These are phyloP conservation scores for Paspalum vaginatum DNA, from an alignment of 176 grass and related monocot species.

Conservation along the genomic window DNA sequence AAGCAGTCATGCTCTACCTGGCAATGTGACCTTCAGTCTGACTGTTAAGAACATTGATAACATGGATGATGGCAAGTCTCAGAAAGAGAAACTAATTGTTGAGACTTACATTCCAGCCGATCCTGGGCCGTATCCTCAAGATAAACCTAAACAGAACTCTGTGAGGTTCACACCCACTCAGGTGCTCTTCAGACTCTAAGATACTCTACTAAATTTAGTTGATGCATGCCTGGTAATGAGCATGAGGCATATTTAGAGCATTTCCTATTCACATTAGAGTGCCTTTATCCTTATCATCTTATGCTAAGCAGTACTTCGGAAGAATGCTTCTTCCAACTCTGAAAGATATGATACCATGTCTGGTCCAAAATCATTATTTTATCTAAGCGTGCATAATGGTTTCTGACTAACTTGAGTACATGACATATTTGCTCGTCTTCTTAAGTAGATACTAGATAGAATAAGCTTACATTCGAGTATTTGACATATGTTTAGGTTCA, in stretches of 20 bases:
- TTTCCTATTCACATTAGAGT: conserved; percentile 2
- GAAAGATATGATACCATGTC: conserved; percentile 9
- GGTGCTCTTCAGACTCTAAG: conserved; percentile 52
- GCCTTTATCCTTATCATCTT: background rate
- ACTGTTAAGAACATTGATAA: conserved; percentile 30
- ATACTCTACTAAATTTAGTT: conserved; percentile 22
- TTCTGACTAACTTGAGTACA: background rate
- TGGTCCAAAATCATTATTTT: background rate
- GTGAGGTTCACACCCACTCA: conserved; percentile 97
- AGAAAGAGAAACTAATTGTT: conserved; percentile 77
- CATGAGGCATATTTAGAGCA: conserved; percentile 20
- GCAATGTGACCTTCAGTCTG: conserved; percentile 53
- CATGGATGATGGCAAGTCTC: conserved; percentile 41
- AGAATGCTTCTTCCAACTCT: background rate
- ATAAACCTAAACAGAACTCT: conserved; percentile 96
- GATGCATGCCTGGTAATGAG: conserved; percentile 15
- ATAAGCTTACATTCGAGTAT: background rate
- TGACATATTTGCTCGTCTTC: background rate
- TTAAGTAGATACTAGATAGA: background rate
- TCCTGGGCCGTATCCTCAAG: conserved; percentile 97
- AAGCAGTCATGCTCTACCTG: conserved; percentile 73
- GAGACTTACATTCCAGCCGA: conserved; percentile 88
- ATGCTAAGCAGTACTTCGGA: background rate
- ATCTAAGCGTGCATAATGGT: background rate
- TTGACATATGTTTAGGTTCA: background rate